Evolutionary conservation across 2,329 filamentous ascomycete genomes (phyloP).

Genomic region (Aspergillus puulaauensis): DNA sequence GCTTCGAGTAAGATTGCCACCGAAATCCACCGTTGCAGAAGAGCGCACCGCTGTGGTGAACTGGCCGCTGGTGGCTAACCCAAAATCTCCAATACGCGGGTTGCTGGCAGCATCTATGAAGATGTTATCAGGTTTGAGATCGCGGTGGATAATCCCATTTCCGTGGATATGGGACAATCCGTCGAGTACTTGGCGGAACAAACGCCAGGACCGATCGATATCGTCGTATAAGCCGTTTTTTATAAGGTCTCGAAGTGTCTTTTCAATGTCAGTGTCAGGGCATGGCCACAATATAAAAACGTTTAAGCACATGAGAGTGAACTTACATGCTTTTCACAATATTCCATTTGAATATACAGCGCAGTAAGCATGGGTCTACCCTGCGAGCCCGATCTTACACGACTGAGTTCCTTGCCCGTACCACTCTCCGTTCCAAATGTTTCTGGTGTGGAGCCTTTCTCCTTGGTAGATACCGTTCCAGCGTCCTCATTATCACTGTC

Average conservation of each 20-base stretch:
- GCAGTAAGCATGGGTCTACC: constrained; percentile 65
- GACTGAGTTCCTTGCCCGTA: constrained; percentile 36
- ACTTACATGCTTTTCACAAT: constrained; percentile 82
- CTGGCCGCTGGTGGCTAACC: constrained; percentile 85
- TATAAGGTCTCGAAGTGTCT: constrained; percentile 87
- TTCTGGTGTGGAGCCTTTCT: constrained; percentile 23
- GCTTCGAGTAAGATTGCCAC: constrained; percentile 51
- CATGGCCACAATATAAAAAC: background rate
- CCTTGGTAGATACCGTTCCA: constrained; percentile 36
- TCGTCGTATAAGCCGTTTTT: constrained; percentile 71
- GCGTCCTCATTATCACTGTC: constrained; percentile 49
- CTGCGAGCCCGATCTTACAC: constrained; percentile 48
- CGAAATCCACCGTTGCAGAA: constrained; percentile 36
- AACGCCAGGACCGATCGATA: constrained; percentile 77
- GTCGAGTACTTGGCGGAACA: constrained; percentile 89
- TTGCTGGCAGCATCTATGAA: constrained; percentile 91
- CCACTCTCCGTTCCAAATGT: constrained; percentile 24
- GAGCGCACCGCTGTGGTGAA: constrained; percentile 42
- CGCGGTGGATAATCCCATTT: constrained; percentile 88
- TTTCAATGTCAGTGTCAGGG: background rate
- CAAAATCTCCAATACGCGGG: constrained; percentile 95
- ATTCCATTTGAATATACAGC: constrained; percentile 98
- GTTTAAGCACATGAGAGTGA: background rate
- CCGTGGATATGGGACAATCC: constrained; percentile 87
- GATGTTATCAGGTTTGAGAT: constrained; percentile 95